phyloP scores from a whole-genome alignment of 768 basidiomycete genomes.

The Asterophora parasitica region DNA sequence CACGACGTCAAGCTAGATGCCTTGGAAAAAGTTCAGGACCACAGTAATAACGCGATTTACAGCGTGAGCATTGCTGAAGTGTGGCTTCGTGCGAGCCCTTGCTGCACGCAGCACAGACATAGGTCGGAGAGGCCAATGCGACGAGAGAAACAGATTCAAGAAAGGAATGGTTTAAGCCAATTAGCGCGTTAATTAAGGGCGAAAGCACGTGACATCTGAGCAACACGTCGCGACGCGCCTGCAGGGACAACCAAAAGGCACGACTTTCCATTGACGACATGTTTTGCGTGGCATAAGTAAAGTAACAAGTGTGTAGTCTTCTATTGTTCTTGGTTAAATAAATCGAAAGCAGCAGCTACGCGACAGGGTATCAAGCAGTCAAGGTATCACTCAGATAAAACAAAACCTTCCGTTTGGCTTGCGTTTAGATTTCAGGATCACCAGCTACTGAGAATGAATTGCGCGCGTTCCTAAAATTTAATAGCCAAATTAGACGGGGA shows the following conservation, averaged over 20 bases:
- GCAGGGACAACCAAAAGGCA: too few relatives aligned
- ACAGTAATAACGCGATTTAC: slow-evolving; percentile 12
- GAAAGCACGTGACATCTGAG: neutral
- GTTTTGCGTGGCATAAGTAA: too few relatives aligned
- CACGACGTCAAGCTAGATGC: neutral
- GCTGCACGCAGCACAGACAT: slow-evolving; percentile 8
- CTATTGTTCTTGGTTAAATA: too few relatives aligned
- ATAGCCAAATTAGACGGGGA: neutral
- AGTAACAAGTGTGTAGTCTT: too few relatives aligned
- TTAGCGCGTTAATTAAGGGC: too few relatives aligned
- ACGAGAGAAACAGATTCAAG: neutral
- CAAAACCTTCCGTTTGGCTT: neutral
- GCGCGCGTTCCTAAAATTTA: slow-evolving; percentile 38
- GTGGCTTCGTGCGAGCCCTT: slow-evolving; percentile 3
- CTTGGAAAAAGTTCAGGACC: neutral
- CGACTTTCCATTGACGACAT: too few relatives aligned
- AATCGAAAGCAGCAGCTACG: neutral
- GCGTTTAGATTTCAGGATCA: slow-evolving; percentile 12
- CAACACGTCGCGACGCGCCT: neutral
- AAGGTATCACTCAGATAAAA: slow-evolving; percentile 3
- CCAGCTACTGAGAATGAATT: slow-evolving; percentile 40
- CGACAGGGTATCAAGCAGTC: slow-evolving; percentile 10
- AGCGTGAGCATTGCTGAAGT: slow-evolving; percentile 10
- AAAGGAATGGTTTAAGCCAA: too few relatives aligned
- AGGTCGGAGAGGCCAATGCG: neutral